Conservation (phyloP, 768 basidiomycete genomes). For the Favolaschia claudopus region DNA sequence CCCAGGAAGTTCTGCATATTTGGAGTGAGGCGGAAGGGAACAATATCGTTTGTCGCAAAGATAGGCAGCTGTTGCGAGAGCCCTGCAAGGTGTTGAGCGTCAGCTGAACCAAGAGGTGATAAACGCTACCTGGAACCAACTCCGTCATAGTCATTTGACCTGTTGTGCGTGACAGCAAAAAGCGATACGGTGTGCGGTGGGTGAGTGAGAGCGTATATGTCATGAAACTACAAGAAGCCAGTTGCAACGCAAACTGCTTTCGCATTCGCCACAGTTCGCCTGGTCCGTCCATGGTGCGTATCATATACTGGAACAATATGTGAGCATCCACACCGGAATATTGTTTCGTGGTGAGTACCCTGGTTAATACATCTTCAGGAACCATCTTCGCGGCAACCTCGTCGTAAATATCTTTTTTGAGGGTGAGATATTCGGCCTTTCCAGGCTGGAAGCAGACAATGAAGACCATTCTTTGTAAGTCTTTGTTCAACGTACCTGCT, state of each 20-base stretch:
- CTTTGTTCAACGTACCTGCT: slow-evolving; percentile 43
- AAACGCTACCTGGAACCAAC: slow-evolving; percentile 74
- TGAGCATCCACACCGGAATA: background rate
- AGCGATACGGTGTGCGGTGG: slow-evolving; percentile 83
- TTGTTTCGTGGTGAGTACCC: slow-evolving; percentile 53
- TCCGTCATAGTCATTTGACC: slow-evolving; percentile 95
- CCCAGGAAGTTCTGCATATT: slow-evolving; percentile 96
- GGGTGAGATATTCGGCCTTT: slow-evolving; percentile 70
- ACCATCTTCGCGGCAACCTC: slow-evolving; percentile 89
- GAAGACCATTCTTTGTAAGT: background rate
- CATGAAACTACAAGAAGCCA: slow-evolving; percentile 91
- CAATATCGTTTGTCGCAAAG: slow-evolving; percentile 82
- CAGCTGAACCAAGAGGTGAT: background rate
- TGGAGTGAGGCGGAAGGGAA: slow-evolving; percentile 97
- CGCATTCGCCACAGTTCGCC: slow-evolving; percentile 95
- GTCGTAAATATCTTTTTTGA: slow-evolving; percentile 87
- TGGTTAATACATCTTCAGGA: slow-evolving; percentile 86
- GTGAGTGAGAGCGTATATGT: slow-evolving; percentile 87
- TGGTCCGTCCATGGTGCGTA: slow-evolving; percentile 81
- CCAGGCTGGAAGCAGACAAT: slow-evolving; percentile 49
- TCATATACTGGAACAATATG: slow-evolving; percentile 76
- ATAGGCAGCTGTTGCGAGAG: slow-evolving; percentile 57
- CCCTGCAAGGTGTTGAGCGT: slow-evolving; percentile 35
- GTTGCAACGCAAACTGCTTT: slow-evolving; percentile 93
- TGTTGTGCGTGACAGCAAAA: slow-evolving; percentile 88